Evolutionary conservation across 176 grass and related monocot genomes (phyloP).

Genomic region (Juncus inflexus): DNA sequence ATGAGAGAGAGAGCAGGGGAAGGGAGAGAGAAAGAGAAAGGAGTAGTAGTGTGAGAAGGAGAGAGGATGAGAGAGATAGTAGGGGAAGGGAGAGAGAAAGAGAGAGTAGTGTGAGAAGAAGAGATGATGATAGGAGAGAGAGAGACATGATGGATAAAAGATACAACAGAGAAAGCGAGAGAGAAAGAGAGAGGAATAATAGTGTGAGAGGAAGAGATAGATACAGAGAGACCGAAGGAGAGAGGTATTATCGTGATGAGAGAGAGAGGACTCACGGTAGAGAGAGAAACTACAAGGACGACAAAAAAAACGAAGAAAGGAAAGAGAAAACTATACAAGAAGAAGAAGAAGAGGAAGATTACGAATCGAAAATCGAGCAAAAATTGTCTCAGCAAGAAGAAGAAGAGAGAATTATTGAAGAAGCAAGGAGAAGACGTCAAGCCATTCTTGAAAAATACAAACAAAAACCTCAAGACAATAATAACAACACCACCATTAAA

Average conservation of each 20-base stretch:
- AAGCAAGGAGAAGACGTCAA: constrained; percentile 87
- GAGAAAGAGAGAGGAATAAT: constrained; percentile 31
- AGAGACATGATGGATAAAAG: constrained; percentile 34
- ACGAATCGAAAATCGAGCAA: constrained; percentile 86
- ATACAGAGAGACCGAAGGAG: constrained; percentile 29
- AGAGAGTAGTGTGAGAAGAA: constrained; percentile 37
- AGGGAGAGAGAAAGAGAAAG: background rate
- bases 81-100: constrained; percentile 29
- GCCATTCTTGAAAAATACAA: constrained; percentile 87
- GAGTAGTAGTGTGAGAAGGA: constrained; percentile 27
- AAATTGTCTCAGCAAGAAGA: constrained; percentile 91
- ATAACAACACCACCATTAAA: constrained; percentile 26
- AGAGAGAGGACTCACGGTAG: constrained; percentile 37
- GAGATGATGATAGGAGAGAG: constrained; percentile 37
- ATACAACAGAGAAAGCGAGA: constrained; percentile 42
- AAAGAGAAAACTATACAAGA: constrained; percentile 60
- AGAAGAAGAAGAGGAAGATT: constrained; percentile 71
- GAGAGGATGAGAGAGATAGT: constrained; percentile 14
- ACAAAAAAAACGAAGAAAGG: constrained; percentile 31
- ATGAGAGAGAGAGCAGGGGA: constrained; percentile 16
- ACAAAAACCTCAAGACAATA: constrained; percentile 44
- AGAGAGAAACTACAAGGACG: constrained; percentile 35
- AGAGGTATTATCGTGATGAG: constrained; percentile 36
- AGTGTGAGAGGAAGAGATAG: constrained; percentile 52
- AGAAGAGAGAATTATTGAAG: constrained; percentile 96